Conservation (phyloP, 208 protist species). For the Trypanosoma rangeli region DNA sequence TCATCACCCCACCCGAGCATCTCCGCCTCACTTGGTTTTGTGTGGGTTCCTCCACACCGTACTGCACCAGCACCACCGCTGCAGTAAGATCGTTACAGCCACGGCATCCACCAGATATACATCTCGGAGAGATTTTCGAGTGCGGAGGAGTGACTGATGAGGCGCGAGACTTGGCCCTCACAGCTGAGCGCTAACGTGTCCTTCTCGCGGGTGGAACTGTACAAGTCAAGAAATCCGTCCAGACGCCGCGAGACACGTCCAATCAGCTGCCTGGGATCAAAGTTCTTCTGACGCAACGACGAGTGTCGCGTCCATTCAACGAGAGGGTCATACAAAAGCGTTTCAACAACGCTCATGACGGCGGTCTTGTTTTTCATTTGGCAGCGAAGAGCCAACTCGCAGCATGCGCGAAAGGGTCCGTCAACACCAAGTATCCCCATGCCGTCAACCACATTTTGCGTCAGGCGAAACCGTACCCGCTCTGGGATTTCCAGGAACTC, state of each 20-base stretch:
- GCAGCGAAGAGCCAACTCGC: slow-evolving; percentile 86
- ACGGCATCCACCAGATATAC: slow-evolving; percentile 97
- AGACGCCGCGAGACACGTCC: slow-evolving; percentile 72
- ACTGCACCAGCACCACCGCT: background rate
- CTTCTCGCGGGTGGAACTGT: slow-evolving; percentile 42
- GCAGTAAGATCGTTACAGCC: slow-evolving; percentile 60
- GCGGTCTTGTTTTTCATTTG: slow-evolving; percentile 91
- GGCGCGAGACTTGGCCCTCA: slow-evolving; percentile 91
- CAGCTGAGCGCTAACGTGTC: slow-evolving; percentile 85
- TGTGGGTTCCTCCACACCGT: background rate
- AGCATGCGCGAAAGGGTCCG: slow-evolving; percentile 89
- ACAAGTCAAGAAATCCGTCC: slow-evolving; percentile 85
- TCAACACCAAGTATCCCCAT: slow-evolving; percentile 94
- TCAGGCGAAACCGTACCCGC: slow-evolving; percentile 96
- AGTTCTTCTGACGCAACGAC: slow-evolving; percentile 11
- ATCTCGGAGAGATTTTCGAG: slow-evolving; percentile 92
- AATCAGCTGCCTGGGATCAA: slow-evolving; percentile 60
- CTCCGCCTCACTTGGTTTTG: no score
- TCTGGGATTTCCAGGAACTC: slow-evolving; percentile 93
- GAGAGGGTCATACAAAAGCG: slow-evolving; percentile 96
- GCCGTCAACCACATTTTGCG: slow-evolving; percentile 95
- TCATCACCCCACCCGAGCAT: no score
- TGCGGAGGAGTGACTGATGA: slow-evolving; percentile 92
- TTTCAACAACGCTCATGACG: slow-evolving; percentile 95
- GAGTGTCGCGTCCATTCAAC: slow-evolving; percentile 88